Percentiles rank a stretch among this genome's conserved stretches.
These are phyloP conservation scores for Silene conica DNA, from an alignment of 148 eudicot genomes.

Conservation along the genomic window DNA sequence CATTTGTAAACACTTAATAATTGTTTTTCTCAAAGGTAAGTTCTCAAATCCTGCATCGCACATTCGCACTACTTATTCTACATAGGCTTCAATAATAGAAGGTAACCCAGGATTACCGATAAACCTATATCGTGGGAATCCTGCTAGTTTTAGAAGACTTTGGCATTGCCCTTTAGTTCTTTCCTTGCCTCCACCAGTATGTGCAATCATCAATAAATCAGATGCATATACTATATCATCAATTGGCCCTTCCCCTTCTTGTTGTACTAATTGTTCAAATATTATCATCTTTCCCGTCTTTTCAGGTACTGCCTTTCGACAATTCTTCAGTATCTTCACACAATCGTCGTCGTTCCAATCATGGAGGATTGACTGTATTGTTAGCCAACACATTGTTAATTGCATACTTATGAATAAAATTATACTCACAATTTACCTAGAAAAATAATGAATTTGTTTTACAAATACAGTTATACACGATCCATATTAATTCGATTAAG, in stretches of 20 bases:
- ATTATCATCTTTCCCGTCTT: slow-evolving; percentile 32
- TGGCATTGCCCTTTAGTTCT: slow-evolving; percentile 34
- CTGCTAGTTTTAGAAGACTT: slow-evolving; percentile 23
- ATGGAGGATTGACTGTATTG: slow-evolving; percentile 39
- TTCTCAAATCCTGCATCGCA: not conserved
- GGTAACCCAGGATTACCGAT: slow-evolving; percentile 24
- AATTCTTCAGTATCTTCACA: slow-evolving; percentile 30
- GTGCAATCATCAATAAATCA: slow-evolving; percentile 29
- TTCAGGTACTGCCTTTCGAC: slow-evolving; percentile 27
- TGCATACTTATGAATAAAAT: too few species aligned
- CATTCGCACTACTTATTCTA: not conserved
- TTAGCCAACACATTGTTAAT: not conserved
- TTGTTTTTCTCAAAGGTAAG: too few species aligned
- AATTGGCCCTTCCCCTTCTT: slow-evolving; percentile 24
- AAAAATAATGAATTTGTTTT: too few species aligned
- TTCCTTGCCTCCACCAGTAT: slow-evolving; percentile 32
- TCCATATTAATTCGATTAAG: too few species aligned
- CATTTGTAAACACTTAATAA: too few species aligned
- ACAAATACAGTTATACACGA: too few species aligned
- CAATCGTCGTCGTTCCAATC: slow-evolving; percentile 41
- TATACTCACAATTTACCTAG: too few species aligned
- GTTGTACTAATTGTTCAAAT: slow-evolving; percentile 26
- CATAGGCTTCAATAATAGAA: slow-evolving; percentile 28
- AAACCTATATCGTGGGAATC: slow-evolving; percentile 27
- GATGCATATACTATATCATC: slow-evolving; percentile 20